Percentiles rank a stretch among this genome's conserved stretches.
Evolutionary conservation across 2,329 filamentous ascomycete genomes (phyloP).

Genomic region (Trichophyton equinum): DNA sequence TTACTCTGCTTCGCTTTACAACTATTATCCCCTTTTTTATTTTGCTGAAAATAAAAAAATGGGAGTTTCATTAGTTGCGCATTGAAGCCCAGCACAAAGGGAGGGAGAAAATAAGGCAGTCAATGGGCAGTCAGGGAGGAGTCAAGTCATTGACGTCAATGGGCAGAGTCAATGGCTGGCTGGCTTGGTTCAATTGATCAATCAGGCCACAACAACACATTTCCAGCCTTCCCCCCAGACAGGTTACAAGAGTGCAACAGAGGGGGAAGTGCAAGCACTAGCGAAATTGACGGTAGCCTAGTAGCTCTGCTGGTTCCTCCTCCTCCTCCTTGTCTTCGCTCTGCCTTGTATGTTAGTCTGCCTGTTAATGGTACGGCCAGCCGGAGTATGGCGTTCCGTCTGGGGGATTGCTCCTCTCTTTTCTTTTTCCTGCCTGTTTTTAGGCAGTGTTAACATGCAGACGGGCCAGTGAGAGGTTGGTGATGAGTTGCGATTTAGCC

Average conservation of each 20-base stretch:
- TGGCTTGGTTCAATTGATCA: neutral
- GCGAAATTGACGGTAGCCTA: neutral
- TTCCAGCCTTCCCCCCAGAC: neutral
- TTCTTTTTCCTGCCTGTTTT: neutral
- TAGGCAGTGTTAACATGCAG: neutral
- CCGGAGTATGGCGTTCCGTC: slow-evolving; percentile 2
- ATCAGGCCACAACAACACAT: neutral
- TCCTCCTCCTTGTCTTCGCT: no score
- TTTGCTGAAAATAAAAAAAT: no score
- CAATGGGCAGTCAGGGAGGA: neutral
- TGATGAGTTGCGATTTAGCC: neutral
- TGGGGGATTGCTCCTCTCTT: neutral
- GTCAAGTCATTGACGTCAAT: neutral
- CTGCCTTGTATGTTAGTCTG: no score
- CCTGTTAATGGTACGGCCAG: neutral
- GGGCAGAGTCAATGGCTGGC: neutral
- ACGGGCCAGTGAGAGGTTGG: neutral
- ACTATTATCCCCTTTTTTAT: neutral
- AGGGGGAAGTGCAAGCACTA: neutral
- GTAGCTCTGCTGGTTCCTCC: neutral
- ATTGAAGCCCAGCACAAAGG: neutral
- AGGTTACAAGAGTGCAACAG: neutral
- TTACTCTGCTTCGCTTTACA: slow-evolving; percentile 2
- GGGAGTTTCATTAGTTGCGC: no score
- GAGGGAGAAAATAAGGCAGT: neutral